Evolutionary conservation across 2,329 filamentous ascomycete genomes (phyloP).

Genomic region (Corynespora cassiicola): DNA sequence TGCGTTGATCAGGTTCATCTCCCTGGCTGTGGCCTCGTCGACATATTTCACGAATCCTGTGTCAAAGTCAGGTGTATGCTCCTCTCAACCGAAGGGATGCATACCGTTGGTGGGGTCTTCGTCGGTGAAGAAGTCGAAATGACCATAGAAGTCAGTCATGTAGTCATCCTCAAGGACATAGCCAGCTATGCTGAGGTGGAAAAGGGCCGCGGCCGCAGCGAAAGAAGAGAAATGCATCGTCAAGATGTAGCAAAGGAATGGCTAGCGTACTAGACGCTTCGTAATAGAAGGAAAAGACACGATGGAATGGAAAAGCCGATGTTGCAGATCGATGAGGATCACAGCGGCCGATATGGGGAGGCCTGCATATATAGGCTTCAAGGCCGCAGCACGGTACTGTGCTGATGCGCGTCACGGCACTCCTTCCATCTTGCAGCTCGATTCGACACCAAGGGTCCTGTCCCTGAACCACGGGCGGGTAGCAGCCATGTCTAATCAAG

Average conservation of each 20-base stretch:
- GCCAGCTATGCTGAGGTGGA: conserved; percentile 45
- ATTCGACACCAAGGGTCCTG: conserved; percentile 20
- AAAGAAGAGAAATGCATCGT: conserved; percentile 45
- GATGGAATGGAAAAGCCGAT: conserved; percentile 22
- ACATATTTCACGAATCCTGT: conserved; percentile 50
- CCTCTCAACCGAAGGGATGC: background rate
- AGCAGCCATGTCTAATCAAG: conserved; percentile 21
- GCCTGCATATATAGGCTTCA: conserved; percentile 30
- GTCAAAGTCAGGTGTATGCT: conserved; percentile 21
- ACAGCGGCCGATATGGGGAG: conserved; percentile 7
- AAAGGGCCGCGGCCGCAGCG: conserved; percentile 41
- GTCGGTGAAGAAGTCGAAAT: conserved; percentile 52
- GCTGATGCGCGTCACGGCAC: conserved; percentile 13
- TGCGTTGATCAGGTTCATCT: conserved; percentile 49
- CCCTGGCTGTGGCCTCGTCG: conserved; percentile 43
- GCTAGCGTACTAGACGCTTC: conserved; percentile 42
- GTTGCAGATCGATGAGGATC: conserved; percentile 16
- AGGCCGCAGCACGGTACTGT: conserved; percentile 5
- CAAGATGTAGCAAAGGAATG: conserved; percentile 37
- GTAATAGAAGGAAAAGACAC: conserved; percentile 21
- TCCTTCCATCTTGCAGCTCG: conserved; percentile 8
- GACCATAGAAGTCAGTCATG: conserved; percentile 52
- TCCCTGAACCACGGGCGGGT: conserved; percentile 17
- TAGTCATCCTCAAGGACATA: conserved; percentile 50
- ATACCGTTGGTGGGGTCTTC: conserved; percentile 53